These are phyloP conservation scores for Sporisorium sorghi DNA, from an alignment of 1,284 basidiomycete genomes.

Conservation along the genomic window DNA sequence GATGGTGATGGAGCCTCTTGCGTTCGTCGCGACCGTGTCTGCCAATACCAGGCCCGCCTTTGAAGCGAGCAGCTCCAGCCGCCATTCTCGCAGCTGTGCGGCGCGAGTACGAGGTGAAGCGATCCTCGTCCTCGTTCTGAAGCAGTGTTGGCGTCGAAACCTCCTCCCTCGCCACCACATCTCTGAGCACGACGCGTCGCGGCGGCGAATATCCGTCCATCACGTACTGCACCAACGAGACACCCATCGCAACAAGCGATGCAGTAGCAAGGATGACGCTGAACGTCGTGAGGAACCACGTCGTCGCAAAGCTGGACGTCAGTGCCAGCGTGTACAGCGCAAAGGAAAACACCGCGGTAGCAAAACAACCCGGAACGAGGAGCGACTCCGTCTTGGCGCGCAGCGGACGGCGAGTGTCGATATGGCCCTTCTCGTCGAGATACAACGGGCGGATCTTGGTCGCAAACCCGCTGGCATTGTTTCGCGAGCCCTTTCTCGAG, in stretches of 20 bases:
- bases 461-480: slow-evolving; percentile 8
- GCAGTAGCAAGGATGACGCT: slow-evolving; percentile 29
- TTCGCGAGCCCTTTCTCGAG: slow-evolving; percentile 3
- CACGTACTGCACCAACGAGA: slow-evolving; percentile 33
- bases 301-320: slow-evolving; percentile 27
- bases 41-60: slow-evolving; percentile 18
- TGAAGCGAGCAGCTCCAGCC: slow-evolving; percentile 18
- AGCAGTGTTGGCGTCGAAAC: slow-evolving; percentile 25
- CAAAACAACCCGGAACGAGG: slow-evolving; percentile 25
- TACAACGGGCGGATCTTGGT: slow-evolving; percentile 38
- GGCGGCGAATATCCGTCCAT: slow-evolving; percentile 42
- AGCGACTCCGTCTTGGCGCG: slow-evolving; percentile 36
- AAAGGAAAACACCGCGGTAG: slow-evolving; percentile 35
- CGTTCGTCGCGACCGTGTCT: slow-evolving; percentile 13
- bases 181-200: slow-evolving; percentile 23
- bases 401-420: slow-evolving; percentile 46
- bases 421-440: slow-evolving; percentile 57
- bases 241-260: slow-evolving; percentile 17
- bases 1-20: not conserved
- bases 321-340: slow-evolving; percentile 52
- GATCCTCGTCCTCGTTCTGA: slow-evolving; percentile 31
- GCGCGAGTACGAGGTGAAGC: slow-evolving; percentile 37
- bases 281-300: slow-evolving; percentile 46
- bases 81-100: slow-evolving; percentile 22
- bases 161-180: slow-evolving; percentile 45